A percentile compares a stretch with the other conserved stretches of the same genome.
These are phyloP conservation scores for Acacia acuminata DNA, from an alignment of 306 rosid species.

Conservation along the genomic window DNA sequence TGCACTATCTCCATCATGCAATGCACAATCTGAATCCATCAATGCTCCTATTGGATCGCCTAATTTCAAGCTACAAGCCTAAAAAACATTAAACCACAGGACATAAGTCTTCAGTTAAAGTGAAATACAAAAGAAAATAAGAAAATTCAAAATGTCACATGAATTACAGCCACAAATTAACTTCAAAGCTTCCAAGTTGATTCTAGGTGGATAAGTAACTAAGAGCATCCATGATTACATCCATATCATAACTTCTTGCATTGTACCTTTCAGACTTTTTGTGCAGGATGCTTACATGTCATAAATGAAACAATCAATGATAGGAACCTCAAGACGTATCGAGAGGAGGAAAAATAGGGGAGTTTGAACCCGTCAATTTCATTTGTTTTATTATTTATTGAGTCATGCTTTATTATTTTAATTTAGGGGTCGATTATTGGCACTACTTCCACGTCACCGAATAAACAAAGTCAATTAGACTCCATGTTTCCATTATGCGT, in stretches of 20 bases:
- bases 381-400: too few species aligned
- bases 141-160: neutral
- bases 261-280: slow-evolving; percentile 3
- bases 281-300: neutral
- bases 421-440: too few species aligned
- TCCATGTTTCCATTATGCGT: too few species aligned
- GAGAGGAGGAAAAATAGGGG: too few species aligned
- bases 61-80: slow-evolving; percentile 59
- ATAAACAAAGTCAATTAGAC: too few species aligned
- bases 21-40: slow-evolving; percentile 52
- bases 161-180: slow-evolving; percentile 2
- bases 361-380: too few species aligned
- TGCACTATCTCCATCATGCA: slow-evolving; percentile 57
- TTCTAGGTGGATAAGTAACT: neutral
- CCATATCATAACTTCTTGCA: neutral
- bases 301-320: neutral
- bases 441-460: too few species aligned
- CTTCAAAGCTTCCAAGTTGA: neutral
- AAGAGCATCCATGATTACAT: neutral
- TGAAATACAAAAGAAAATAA: neutral
- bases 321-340: too few species aligned
- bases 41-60: slow-evolving; percentile 57
- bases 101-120: neutral
- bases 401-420: too few species aligned
- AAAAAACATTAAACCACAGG: slow-evolving; percentile 18